phyloP scores from a whole-genome alignment of 2,329 filamentous ascomycete species.

The Exophiala sideris region DNA sequence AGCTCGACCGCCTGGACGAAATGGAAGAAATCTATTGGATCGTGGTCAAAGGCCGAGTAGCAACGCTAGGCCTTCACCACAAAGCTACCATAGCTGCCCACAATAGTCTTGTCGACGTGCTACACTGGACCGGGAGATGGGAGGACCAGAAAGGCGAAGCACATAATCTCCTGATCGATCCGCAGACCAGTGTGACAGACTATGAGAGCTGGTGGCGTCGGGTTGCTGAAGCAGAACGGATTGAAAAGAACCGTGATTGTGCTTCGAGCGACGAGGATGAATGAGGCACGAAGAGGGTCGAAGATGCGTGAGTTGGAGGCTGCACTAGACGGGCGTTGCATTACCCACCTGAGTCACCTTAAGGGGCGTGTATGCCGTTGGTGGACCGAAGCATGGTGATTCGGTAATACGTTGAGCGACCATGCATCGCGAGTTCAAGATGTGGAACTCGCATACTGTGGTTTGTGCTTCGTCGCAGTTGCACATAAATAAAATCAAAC shows the following conservation, averaged over 20 bases:
- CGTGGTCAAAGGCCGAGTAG: conserved; percentile 1
- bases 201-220: conserved; percentile 1
- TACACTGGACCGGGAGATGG: conserved; percentile 1
- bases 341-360: too few species aligned
- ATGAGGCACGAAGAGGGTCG: not conserved
- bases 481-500: too few species aligned
- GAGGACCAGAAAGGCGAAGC: conserved; percentile 2
- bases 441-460: too few species aligned
- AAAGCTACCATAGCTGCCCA: conserved; percentile 2
- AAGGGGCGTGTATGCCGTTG: too few species aligned
- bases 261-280: not conserved
- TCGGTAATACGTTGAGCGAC: too few species aligned
- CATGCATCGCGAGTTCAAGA: too few species aligned
- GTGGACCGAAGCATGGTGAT: too few species aligned
- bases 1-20: conserved; percentile 1
- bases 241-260: not conserved
- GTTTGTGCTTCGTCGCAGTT: too few species aligned
- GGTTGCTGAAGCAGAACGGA: not conserved
- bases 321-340: not conserved
- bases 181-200: conserved; percentile 1
- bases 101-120: not conserved
- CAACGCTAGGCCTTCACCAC: conserved; percentile 2
- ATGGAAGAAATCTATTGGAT: conserved; percentile 5
- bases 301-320: not conserved
- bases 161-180: not conserved